A percentile compares a stretch with the other conserved stretches of the same genome.
Evolutionary conservation across 176 grass and related monocot species (phyloP).

Genomic region (Paspalum vaginatum): DNA sequence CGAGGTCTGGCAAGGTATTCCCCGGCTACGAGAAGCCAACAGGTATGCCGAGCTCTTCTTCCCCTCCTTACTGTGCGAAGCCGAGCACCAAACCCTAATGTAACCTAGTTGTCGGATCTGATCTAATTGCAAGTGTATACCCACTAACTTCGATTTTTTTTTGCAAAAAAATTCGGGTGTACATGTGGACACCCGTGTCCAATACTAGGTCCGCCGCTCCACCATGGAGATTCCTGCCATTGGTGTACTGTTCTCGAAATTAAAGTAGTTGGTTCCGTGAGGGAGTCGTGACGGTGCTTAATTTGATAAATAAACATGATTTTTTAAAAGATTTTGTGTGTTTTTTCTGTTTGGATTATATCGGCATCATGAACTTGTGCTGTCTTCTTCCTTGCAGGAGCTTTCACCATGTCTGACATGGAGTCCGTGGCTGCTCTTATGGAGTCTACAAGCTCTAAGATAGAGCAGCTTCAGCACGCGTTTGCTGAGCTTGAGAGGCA

Average conservation of each 20-base stretch:
- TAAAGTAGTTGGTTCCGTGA: neutral
- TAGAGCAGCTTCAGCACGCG: conserved; percentile 78
- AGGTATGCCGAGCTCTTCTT: too few relatives aligned
- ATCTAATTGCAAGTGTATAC: too few relatives aligned
- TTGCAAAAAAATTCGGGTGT: too few relatives aligned
- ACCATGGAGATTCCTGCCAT: neutral
- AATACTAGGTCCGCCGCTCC: too few relatives aligned
- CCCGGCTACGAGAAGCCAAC: too few relatives aligned
- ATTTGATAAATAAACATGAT: neutral
- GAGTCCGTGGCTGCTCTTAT: conserved; percentile 73
- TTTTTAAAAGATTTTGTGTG: neutral
- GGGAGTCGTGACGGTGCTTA: neutral
- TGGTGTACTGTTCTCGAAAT: neutral
- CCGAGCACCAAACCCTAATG: too few relatives aligned
- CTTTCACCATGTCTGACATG: conserved; percentile 52
- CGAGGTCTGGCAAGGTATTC: too few relatives aligned
- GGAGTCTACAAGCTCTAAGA: conserved; percentile 80
- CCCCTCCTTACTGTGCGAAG: too few relatives aligned
- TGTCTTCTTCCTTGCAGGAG: neutral
- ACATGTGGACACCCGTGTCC: too few relatives aligned
- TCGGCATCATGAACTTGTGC: neutral
- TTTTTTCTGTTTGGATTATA: neutral
- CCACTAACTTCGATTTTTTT: too few relatives aligned
- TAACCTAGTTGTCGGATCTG: too few relatives aligned
- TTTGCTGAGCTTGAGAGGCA: conserved; percentile 87